Base-by-base conservation (phyloP, 768 basidiomycete species). In the Amanita fuliginea region DNA sequence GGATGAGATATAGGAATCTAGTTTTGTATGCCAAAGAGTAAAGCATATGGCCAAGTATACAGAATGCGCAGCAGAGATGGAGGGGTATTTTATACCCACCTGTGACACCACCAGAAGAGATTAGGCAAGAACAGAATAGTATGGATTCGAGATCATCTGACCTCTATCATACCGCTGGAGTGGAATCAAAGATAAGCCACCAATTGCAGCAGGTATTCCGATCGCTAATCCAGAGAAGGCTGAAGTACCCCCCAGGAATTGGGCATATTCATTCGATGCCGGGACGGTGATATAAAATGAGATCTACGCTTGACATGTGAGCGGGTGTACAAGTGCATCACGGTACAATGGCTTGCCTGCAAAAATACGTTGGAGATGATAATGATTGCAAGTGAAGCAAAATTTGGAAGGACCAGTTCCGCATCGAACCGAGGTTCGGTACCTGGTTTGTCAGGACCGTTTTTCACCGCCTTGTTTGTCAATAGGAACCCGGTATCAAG, bases 221-320 rank as follows among this genome's bases (percentile, higher is more conserved):
- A 83, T 77, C 30, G 74, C 73, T 5, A 86, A 57, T 46, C 83
- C 81, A 32, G 81, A 78, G 59, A 86, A 86, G 0, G 79, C 80
- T n/a, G 79, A 67, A n/a, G 67, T 73, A 14, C 83, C 83, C 19
- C 81, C 81, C 6, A 85, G 66, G 54, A 75, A 67, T 51, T 76
- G 69, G 0, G 80, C 77, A 56, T 86, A 84, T 45, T 69, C 67
- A 56, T 75, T 77, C 1, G 81, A 77, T 1, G 83, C 81, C 2
- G 83, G 80, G 3, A 86, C 77, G 36, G 83, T 69, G 50, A 83
- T 75, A 61, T 83, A 86, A 64, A 85, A 85, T 0, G 79, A 76
- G 4, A 80, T 58, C 83, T 84, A 14, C 5, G n/a, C 13, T 16
- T 4, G n/a, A 24, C 30, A 10, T 39, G 32, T 14, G 5, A 42